Conservation (phyloP, 2,329 filamentous ascomycete genomes). For the Didymella exigua region DNA sequence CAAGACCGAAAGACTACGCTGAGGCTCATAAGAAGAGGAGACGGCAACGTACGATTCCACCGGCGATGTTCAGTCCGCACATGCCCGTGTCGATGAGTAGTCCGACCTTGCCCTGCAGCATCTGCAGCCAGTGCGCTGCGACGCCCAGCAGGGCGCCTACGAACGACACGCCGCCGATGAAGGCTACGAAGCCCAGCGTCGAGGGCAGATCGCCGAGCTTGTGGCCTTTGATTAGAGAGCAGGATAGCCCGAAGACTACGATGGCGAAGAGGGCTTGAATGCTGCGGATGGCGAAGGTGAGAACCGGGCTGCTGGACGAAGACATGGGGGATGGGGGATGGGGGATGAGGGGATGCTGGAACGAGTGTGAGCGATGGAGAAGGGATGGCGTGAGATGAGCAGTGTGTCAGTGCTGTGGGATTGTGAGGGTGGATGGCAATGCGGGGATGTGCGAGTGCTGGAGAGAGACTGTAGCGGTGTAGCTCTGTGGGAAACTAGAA, state of each 20-base stretch:
- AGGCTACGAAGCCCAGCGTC: slow-evolving; percentile 21
- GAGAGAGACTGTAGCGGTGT: too few relatives aligned
- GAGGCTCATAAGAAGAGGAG: neutral
- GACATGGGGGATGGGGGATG: neutral
- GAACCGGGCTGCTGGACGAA: neutral
- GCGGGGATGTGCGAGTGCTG: too few relatives aligned
- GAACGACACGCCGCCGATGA: slow-evolving; percentile 26
- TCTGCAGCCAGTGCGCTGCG: slow-evolving; percentile 18
- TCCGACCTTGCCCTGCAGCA: slow-evolving; percentile 22
- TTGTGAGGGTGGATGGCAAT: too few relatives aligned
- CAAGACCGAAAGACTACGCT: too few relatives aligned
- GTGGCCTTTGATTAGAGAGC: slow-evolving; percentile 26
- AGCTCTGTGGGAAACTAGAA: too few relatives aligned
- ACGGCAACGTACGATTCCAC: slow-evolving; percentile 25
- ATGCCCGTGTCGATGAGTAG: slow-evolving; percentile 21
- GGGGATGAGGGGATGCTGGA: too few relatives aligned
- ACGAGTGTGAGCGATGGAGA: neutral
- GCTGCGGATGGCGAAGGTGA: slow-evolving; percentile 26
- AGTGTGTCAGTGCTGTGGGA: too few relatives aligned
- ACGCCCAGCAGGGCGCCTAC: slow-evolving; percentile 26
- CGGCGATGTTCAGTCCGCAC: slow-evolving; percentile 21
- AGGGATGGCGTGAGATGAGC: too few relatives aligned
- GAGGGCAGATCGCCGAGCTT: slow-evolving; percentile 15
- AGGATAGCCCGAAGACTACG: slow-evolving; percentile 29
- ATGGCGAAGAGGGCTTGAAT: slow-evolving; percentile 29